Conservation (phyloP, 1,284 basidiomycete species). For the Tetrapyrgos nigripes region DNA sequence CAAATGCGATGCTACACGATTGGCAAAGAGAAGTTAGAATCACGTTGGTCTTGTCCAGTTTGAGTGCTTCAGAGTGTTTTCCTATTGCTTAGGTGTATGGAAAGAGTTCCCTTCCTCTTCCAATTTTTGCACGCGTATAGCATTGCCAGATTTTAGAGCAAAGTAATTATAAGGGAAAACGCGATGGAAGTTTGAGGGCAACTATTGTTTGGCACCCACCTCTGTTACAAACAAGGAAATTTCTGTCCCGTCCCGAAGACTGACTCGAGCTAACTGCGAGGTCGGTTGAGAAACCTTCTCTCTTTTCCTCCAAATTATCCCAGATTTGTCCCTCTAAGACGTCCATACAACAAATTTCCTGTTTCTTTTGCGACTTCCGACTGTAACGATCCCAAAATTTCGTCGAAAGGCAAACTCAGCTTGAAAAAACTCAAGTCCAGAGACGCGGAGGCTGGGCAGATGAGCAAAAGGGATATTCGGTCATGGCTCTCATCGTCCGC, state of each 20-base stretch:
- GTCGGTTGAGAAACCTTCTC: too few relatives aligned
- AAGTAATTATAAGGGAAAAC: not conserved
- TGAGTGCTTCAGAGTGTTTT: constrained; percentile 36
- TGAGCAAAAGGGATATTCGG: constrained; percentile 20
- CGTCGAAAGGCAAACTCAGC: constrained; percentile 13
- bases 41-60: constrained; percentile 31
- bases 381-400: not conserved
- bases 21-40: constrained; percentile 34
- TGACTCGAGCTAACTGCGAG: too few relatives aligned
- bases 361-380: not conserved
- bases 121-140: constrained; percentile 11
- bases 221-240: too few relatives aligned
- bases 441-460: constrained; percentile 14
- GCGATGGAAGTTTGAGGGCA: not conserved
- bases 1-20: constrained; percentile 37
- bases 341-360: not conserved
- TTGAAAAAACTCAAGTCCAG: constrained; percentile 20
- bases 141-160: not conserved
- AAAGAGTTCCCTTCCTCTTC: constrained; percentile 39
- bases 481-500: constrained; percentile 21
- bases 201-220: too few relatives aligned
- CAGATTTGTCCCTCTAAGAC: not conserved
- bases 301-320: not conserved
- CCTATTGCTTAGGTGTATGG: constrained; percentile 29
- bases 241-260: too few relatives aligned